These are phyloP conservation scores for Protostelium mycophagum DNA, from an alignment of 78 protist species.

Conservation along the genomic window DNA sequence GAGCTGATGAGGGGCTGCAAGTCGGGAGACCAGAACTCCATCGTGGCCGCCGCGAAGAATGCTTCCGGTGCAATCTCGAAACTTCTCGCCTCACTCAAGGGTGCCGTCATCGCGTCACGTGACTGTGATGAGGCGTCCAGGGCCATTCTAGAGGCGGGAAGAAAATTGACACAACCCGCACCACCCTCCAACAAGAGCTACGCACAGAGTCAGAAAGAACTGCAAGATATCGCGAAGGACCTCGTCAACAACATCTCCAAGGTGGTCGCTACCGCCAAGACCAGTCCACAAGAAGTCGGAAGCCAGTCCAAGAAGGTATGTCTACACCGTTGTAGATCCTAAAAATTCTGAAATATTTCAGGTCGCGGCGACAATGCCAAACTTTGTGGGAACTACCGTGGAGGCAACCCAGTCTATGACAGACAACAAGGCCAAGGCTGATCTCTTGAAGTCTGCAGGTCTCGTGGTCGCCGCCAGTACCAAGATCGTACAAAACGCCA, in stretches of 20 bases:
- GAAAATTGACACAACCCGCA: constrained; percentile 40
- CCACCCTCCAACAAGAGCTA: constrained; percentile 29
- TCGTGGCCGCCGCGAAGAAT: constrained; percentile 36
- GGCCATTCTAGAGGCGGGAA: constrained; percentile 39
- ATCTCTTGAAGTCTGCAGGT: constrained; percentile 29
- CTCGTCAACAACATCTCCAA: constrained; percentile 41
- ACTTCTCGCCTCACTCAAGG: constrained; percentile 42
- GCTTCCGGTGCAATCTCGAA: constrained; percentile 52
- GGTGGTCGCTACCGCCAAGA: constrained; percentile 38
- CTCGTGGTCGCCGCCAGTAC: constrained; percentile 50
- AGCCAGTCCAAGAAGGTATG: constrained; percentile 20
- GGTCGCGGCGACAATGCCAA: constrained; percentile 49
- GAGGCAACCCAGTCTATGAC: constrained; percentile 50
- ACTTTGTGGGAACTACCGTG: constrained; percentile 39
- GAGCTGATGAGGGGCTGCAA: constrained; percentile 52
- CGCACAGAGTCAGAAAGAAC: constrained; percentile 40
- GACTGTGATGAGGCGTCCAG: constrained; percentile 59
- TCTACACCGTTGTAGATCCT: too few species aligned
- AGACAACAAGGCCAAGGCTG: constrained; percentile 31
- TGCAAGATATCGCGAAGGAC: constrained; percentile 43
- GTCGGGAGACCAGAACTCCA: constrained; percentile 40
- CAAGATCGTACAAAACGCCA: constrained; percentile 42
- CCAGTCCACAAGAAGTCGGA: constrained; percentile 61
- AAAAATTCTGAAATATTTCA: too few species aligned
- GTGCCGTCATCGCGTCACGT: constrained; percentile 61